Percentiles rank a stretch among this genome's conserved stretches.
Evolutionary conservation across 2,329 filamentous ascomycete species (phyloP).

Genomic region (Sarocladium kiliense): DNA sequence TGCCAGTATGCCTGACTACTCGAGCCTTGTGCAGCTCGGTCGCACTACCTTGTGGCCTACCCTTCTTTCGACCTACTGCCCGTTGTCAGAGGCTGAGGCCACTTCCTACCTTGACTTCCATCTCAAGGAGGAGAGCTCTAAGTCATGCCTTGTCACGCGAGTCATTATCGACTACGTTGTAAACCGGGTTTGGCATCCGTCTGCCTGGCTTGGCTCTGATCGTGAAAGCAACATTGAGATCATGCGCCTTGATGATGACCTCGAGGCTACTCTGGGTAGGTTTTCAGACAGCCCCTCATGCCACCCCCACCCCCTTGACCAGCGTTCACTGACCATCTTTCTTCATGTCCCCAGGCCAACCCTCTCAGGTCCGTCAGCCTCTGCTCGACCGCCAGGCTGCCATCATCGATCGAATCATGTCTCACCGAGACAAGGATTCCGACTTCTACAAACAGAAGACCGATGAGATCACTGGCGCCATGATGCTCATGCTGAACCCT

Average conservation of each 20-base stretch:
- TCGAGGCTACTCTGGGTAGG: constrained; percentile 24
- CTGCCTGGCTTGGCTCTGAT: constrained; percentile 34
- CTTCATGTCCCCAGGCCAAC: constrained; percentile 23
- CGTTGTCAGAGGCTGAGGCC: constrained; percentile 31
- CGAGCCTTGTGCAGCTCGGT: constrained; percentile 22
- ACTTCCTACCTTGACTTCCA: constrained; percentile 36
- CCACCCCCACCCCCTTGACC: too few relatives aligned
- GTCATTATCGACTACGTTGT: constrained; percentile 38
- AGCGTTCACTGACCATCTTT: background rate
- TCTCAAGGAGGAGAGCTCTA: constrained; percentile 32
- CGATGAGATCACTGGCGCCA: constrained; percentile 36
- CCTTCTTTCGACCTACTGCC: constrained; percentile 30
- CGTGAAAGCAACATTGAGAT: constrained; percentile 27
- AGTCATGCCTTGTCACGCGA: constrained; percentile 37
- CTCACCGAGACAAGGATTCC: constrained; percentile 22
- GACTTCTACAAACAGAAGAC: constrained; percentile 28
- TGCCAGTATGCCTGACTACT: constrained; percentile 25
- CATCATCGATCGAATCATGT: constrained; percentile 33
- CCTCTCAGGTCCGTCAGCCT: constrained; percentile 30
- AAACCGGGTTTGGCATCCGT: constrained; percentile 33
- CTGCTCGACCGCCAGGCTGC: constrained; percentile 32
- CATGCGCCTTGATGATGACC: constrained; percentile 29
- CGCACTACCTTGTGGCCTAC: constrained; percentile 29
- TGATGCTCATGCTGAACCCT: constrained; percentile 31
- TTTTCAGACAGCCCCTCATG: background rate